These are phyloP conservation scores for Colletotrichum karsti DNA, from an alignment of 2,329 filamentous ascomycete species.

Conservation along the genomic window DNA sequence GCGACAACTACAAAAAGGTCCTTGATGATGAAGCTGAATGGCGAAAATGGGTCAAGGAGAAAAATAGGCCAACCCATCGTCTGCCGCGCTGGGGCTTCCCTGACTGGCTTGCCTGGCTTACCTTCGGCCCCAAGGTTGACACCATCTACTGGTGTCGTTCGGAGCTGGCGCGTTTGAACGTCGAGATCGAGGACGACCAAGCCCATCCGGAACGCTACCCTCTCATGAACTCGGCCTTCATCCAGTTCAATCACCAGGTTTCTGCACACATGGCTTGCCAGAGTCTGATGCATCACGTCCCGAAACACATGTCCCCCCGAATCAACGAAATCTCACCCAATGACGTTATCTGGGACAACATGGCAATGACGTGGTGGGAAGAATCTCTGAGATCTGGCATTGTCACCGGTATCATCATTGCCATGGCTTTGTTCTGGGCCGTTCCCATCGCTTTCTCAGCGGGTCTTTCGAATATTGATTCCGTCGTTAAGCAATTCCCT, in stretches of 20 bases:
- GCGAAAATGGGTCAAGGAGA: constrained; percentile 83
- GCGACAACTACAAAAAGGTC: constrained; percentile 56
- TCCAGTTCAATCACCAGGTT: constrained; percentile 98
- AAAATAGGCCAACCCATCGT: constrained; percentile 85
- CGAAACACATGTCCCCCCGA: constrained; percentile 91
- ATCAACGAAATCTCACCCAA: constrained; percentile 93
- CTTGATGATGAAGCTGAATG: constrained; percentile 72
- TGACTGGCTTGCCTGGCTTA: constrained; percentile 77
- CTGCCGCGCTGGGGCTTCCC: constrained; percentile 69
- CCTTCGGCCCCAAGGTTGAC: constrained; percentile 91
- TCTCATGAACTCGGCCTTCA: constrained; percentile 94
- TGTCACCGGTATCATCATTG: constrained; percentile 72
- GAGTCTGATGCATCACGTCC: constrained; percentile 87
- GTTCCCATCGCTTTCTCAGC: constrained; percentile 91
- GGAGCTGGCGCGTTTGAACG: constrained; percentile 85
- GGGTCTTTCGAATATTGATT: constrained; percentile 79
- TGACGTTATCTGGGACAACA: constrained; percentile 96
- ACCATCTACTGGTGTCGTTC: constrained; percentile 91
- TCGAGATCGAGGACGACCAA: constrained; percentile 93
- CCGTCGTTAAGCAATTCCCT: constrained; percentile 68
- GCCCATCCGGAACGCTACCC: constrained; percentile 85
- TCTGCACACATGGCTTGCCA: constrained; percentile 99
- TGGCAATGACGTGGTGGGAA: constrained; percentile 96
- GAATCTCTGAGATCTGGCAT: constrained; percentile 77
- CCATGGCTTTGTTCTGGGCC: constrained; percentile 88